Evolutionary conservation across 164 flowering plant genomes (phyloP), one percentile per base, ranked within the genome.

Genomic region (Brasenia schreberi): DNA sequence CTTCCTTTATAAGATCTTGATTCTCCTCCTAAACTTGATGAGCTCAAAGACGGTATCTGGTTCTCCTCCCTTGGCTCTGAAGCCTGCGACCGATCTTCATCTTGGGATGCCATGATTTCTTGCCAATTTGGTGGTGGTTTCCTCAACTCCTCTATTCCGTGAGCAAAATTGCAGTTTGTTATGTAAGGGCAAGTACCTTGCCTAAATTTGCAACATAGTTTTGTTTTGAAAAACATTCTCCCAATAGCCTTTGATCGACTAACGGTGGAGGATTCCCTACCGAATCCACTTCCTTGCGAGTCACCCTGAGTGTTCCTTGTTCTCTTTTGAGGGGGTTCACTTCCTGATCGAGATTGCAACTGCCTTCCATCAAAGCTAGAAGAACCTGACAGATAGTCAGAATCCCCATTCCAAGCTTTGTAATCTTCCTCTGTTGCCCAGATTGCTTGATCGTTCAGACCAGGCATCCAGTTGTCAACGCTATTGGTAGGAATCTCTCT

Each of bases 401-500:
- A 64, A 16, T 81, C 88, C 1, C 76, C 76, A 70, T 82, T 84
- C 94, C 96, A 92, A 61, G 64, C 79, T 19, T 80, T 72, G 73
- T 94, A 94, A 42, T 94, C 98, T 43, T 94, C 98, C 68, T 94
- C 98, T n/a, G 96, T 89, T 2, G 97, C 95, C 98, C 98, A 94
- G 74, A 87, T 78, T 18, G 79, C 82, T 12, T 82, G 88, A 64
- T 87, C 92, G 5, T 18, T 16, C 4, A 68, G 52, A 61, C 79
- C 83, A 1, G 80, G 71, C 42, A 73, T 69, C 89, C 88, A 86
- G 62, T 74, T 79, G 9, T 78, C 90, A 1, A 64, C 59, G 18
- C 72, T 73, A 65, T 60, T 66, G 7, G 68, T 75, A 3, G 66
- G 70, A 64, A 58, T 69, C 27, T 77, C 81, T 18, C 83, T 65